phyloP scores from a whole-genome alignment of 1,284 basidiomycete genomes.

The Naganishia albida region DNA sequence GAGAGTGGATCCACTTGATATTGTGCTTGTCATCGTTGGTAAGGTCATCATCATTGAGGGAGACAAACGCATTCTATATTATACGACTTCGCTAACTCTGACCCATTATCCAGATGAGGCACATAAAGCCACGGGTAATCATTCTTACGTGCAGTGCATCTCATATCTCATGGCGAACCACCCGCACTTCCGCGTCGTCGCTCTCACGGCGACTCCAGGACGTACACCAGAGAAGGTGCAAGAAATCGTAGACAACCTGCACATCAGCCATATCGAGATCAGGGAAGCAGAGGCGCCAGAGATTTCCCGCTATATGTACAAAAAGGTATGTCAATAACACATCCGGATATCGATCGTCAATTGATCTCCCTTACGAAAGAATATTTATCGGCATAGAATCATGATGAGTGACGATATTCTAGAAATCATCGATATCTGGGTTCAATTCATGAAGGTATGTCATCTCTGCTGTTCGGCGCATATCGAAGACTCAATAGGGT shows the following conservation, averaged over 20 bases:
- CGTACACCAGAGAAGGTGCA: conserved; percentile 83
- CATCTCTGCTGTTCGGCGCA: conserved; percentile 37
- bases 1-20: conserved; percentile 71
- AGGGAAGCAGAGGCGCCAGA: conserved; percentile 89
- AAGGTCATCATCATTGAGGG: conserved; percentile 46
- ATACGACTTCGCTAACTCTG: neutral
- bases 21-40: conserved; percentile 71
- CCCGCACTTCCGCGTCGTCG: conserved; percentile 88
- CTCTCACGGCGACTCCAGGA: conserved; percentile 94
- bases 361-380: conserved; percentile 52
- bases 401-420: conserved; percentile 59
- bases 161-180: conserved; percentile 90
- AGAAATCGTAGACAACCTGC: conserved; percentile 87
- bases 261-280: conserved; percentile 94
- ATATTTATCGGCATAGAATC: conserved; percentile 70
- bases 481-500: conserved; percentile 14
- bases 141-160: conserved; percentile 87
- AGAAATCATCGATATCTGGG: conserved; percentile 51
- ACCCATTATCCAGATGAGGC: conserved; percentile 73
- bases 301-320: conserved; percentile 80
- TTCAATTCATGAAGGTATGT: conserved; percentile 69
- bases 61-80: neutral
- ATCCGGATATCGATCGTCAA: neutral
- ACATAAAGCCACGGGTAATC: conserved; percentile 88
- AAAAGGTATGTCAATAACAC: conserved; percentile 64